Evolutionary conservation across 179 eudicot genomes (phyloP), one percentile per base, ranked within the genome.

Genomic region (Pouteria campechiana): DNA sequence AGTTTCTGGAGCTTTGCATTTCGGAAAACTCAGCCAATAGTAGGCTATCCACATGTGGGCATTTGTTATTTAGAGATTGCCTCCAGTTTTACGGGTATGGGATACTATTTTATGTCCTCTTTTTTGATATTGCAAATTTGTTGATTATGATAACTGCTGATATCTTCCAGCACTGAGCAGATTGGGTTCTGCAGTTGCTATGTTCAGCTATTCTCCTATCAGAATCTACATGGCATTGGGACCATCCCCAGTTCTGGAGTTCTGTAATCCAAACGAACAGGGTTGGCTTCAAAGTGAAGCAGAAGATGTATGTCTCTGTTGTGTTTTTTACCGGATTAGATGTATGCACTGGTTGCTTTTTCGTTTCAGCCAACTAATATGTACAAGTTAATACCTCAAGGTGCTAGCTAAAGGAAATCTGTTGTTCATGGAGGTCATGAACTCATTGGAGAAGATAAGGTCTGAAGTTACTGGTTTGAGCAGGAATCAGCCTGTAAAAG

Each of bases 1-100:
- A 86, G 73, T 86, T 90, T 70, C 61, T 90, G 78, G 95, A 90
- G 68, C 98, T 90, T 41, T 61, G 84, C 65, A 68, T 90, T 64
- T 86, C 98, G 47, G 73, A 75, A 50, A 60, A 65, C 61, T 76
- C 90, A 17, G 69, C 81, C 37, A 70, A 73, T 60, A 57, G 58
- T 41, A 64, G 71, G 44, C 61, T 55, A 10, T 60, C 94, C 17
- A 70, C 57, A 56, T 90, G 98, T 50, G 95, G 98, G 30, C 98
- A 90, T 73, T 79, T 75, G 25, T 72, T 86, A 46, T 82, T 81
- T 50, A 81, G 53, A 52, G 98, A 90, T 57, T 90, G 76, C 71
- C 82, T 90, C 41, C 65, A 68, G 78, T 90, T 90, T 54, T 90
- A 81, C 46, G 98, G 98, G 98, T 90, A 82, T 36, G 70, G 13